Percentiles rank a stretch among this genome's conserved stretches.
Evolutionary conservation across 768 basidiomycete genomes (phyloP).

Genomic region (Lanmaoa rubissima): DNA sequence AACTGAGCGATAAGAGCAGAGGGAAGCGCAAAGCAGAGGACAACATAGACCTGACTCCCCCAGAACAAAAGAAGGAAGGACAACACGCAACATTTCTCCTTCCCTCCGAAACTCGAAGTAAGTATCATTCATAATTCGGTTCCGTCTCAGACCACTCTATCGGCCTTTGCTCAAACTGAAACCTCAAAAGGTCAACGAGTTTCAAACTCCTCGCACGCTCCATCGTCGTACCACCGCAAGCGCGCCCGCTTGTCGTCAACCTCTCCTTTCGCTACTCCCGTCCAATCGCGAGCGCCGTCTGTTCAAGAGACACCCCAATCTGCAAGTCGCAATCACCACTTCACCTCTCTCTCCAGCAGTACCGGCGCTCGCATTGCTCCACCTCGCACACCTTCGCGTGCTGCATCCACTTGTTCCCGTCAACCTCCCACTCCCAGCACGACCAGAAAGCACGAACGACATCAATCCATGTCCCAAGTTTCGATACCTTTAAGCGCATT

Average conservation of each 20-base stretch:
- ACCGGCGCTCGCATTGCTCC: constrained; percentile 27
- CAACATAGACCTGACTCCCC: constrained; percentile 65
- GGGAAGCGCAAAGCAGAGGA: constrained; percentile 78
- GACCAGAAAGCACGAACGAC: constrained; percentile 33
- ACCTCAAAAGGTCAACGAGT: constrained; percentile 47
- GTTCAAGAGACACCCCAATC: constrained; percentile 27
- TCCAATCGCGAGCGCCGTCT: constrained; percentile 32
- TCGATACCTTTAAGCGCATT: constrained; percentile 82
- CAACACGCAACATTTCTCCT: constrained; percentile 62
- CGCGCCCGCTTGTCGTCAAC: constrained; percentile 56
- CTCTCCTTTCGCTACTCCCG: constrained; percentile 34
- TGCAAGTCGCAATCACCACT: constrained; percentile 13
- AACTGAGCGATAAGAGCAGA: constrained; percentile 37
- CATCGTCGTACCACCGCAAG: constrained; percentile 73
- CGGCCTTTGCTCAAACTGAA: constrained; percentile 25
- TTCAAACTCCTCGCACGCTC: constrained; percentile 56
- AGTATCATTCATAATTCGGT: constrained; percentile 27
- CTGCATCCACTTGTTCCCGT: constrained; percentile 35
- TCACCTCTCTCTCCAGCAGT: constrained; percentile 37
- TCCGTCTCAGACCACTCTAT: constrained; percentile 19
- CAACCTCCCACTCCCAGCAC: constrained; percentile 26
- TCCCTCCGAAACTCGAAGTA: constrained; percentile 55
- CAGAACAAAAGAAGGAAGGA: constrained; percentile 52
- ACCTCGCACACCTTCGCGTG: constrained; percentile 37
- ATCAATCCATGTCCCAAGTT: constrained; percentile 60